These are phyloP conservation scores for Leccinellum rugosiceps DNA, from an alignment of 768 basidiomycete genomes.

Conservation along the genomic window DNA sequence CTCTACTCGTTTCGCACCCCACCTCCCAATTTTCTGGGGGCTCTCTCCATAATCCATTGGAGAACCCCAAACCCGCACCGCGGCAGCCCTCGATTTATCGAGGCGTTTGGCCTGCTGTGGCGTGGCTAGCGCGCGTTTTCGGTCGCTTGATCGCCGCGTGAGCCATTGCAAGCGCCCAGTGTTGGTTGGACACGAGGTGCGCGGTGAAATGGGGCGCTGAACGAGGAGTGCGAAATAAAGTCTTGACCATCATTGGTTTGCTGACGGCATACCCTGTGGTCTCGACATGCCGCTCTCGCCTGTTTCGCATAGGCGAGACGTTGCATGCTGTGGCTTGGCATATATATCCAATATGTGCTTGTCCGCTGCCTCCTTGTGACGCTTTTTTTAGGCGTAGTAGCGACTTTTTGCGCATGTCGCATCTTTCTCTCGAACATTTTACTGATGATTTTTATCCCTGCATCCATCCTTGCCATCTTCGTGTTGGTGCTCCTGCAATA, in stretches of 20 bases:
- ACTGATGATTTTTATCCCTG: conserved; percentile 58
- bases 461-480: conserved; percentile 46
- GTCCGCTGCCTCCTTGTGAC: conserved; percentile 59
- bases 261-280: conserved; percentile 24
- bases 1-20: conserved; percentile 89
- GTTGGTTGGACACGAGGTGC: conserved; percentile 83
- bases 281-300: conserved; percentile 38
- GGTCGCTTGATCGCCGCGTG: conserved; percentile 92
- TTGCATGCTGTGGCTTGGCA: conserved; percentile 55
- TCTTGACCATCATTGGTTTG: conserved; percentile 18
- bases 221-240: conserved; percentile 83
- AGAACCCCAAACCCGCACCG: conserved; percentile 93
- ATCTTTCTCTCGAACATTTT: conserved; percentile 35
- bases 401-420: conserved; percentile 25
- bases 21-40: conserved; percentile 98
- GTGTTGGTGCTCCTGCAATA: conserved; percentile 23
- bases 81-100: conserved; percentile 72
- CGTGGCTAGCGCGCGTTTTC: conserved; percentile 81
- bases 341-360: conserved; percentile 50
- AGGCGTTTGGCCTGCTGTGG: conserved; percentile 81
- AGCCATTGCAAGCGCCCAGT: conserved; percentile 63
- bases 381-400: conserved; percentile 33
- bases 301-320: conserved; percentile 62
- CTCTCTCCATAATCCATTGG: conserved; percentile 86
- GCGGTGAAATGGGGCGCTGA: conserved; percentile 98